Evolutionary conservation across 129 eudicot species (phyloP).

Genomic region (Scalesia atractyloides): DNA sequence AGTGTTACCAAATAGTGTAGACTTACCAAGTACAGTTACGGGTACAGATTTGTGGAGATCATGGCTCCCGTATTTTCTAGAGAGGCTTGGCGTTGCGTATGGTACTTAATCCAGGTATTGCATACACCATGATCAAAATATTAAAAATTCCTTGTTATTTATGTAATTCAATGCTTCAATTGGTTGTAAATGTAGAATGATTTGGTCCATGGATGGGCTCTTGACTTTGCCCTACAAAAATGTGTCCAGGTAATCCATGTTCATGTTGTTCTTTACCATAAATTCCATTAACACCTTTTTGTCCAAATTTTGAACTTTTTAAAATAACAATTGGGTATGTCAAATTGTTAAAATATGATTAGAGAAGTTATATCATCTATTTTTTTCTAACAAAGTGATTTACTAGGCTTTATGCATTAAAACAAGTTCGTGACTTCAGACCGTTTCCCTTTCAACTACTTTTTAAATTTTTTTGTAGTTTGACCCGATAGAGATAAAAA

Average conservation of each 20-base stretch:
- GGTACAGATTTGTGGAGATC: conserved; percentile 83
- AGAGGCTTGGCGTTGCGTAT: conserved; percentile 95
- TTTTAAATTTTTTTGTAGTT: neutral
- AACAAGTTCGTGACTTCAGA: neutral
- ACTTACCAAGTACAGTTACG: conserved; percentile 10
- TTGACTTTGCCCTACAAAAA: conserved; percentile 77
- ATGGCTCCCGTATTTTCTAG: conserved; percentile 98
- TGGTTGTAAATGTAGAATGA: conserved; percentile 65
- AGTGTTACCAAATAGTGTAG: neutral
- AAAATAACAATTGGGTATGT: neutral
- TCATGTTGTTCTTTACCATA: neutral
- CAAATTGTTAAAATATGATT: neutral
- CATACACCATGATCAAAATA: conserved; percentile 5
- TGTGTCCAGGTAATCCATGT: conserved; percentile 69
- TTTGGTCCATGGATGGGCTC: conserved; percentile 99
- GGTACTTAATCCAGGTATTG: conserved; percentile 93
- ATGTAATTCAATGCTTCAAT: neutral
- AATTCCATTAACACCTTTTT: neutral
- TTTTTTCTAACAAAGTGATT: neutral
- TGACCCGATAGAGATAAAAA: neutral
- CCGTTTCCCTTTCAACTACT: neutral
- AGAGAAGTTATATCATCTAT: neutral
- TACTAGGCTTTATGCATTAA: neutral
- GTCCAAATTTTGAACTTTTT: neutral
- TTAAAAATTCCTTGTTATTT: neutral